These are phyloP conservation scores for Pyrenula massariospora DNA, from an alignment of 495 filamentous ascomycete species.

Conservation along the genomic window DNA sequence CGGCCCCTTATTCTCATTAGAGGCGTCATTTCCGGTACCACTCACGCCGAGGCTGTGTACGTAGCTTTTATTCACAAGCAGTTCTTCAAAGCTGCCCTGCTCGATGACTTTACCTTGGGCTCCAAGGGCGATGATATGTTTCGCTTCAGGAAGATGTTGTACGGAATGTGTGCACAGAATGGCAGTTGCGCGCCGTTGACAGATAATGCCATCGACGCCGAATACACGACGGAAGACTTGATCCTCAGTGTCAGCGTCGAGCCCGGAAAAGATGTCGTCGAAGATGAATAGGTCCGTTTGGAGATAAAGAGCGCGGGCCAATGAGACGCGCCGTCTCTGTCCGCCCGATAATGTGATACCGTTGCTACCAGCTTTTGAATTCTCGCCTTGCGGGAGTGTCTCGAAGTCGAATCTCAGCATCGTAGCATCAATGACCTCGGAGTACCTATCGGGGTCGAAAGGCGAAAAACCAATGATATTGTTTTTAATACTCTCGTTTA, in stretches of 20 bases:
- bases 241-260: slow-evolving; percentile 36
- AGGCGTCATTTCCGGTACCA: slow-evolving; percentile 20
- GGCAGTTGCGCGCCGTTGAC: slow-evolving; percentile 13
- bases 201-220: slow-evolving; percentile 24
- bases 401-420: slow-evolving; percentile 21
- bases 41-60: not conserved
- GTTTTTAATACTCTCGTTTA: slow-evolving; percentile 23
- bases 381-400: slow-evolving; percentile 18
- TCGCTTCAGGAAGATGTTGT: slow-evolving; percentile 25
- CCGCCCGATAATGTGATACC: slow-evolving; percentile 24
- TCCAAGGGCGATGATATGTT: slow-evolving; percentile 32
- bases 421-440: slow-evolving; percentile 23
- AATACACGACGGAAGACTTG: slow-evolving; percentile 32
- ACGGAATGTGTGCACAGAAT: slow-evolving; percentile 22
- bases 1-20: slow-evolving; percentile 4
- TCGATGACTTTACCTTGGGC: slow-evolving; percentile 27
- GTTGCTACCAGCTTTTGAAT: slow-evolving; percentile 16
- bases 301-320: slow-evolving; percentile 37
- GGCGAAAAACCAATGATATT: slow-evolving; percentile 19
- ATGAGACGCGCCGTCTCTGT: slow-evolving; percentile 25
- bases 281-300: slow-evolving; percentile 24
- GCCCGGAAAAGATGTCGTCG: slow-evolving; percentile 37
- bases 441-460: slow-evolving; percentile 24
- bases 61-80: not conserved
- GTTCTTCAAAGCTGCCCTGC: slow-evolving; percentile 7